Percentiles rank a stretch among this genome's conserved stretches.
phyloP scores from a whole-genome alignment of 2,329 filamentous ascomycete species.

The Botrytis medusae region DNA sequence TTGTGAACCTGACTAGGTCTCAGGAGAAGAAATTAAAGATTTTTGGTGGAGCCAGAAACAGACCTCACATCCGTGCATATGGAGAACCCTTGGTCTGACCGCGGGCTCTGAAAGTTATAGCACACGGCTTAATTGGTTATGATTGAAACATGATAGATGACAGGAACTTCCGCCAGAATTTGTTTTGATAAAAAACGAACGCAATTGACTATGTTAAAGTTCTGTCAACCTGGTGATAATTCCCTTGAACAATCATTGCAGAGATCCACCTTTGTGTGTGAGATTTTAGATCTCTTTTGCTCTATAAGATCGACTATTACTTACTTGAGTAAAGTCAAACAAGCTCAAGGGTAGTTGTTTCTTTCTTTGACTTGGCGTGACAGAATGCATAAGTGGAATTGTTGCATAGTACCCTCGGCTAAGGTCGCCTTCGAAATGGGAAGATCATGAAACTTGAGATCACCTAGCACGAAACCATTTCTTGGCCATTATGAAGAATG shows the following conservation, averaged over 20 bases:
- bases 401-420: neutral
- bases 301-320: neutral
- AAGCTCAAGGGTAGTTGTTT: neutral
- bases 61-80: constrained; percentile 11
- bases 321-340: neutral
- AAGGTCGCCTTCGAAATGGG: neutral
- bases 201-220: neutral
- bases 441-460: neutral
- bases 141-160: neutral
- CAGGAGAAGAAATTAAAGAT: constrained; percentile 23
- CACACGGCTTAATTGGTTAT: neutral
- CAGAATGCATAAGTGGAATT: neutral
- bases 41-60: constrained; percentile 21
- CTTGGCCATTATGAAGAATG: neutral
- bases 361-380: constrained; percentile 1
- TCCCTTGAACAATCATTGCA: neutral
- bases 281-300: neutral
- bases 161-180: neutral
- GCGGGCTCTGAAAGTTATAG: neutral
- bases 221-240: neutral
- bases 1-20: neutral
- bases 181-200: neutral
- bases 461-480: neutral
- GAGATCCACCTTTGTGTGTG: neutral
- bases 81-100: constrained; percentile 12